A percentile compares a stretch with the other conserved stretches of the same genome.
phyloP scores from a whole-genome alignment of 2,329 filamentous ascomycete genomes.

The Lomentospora prolificans region DNA sequence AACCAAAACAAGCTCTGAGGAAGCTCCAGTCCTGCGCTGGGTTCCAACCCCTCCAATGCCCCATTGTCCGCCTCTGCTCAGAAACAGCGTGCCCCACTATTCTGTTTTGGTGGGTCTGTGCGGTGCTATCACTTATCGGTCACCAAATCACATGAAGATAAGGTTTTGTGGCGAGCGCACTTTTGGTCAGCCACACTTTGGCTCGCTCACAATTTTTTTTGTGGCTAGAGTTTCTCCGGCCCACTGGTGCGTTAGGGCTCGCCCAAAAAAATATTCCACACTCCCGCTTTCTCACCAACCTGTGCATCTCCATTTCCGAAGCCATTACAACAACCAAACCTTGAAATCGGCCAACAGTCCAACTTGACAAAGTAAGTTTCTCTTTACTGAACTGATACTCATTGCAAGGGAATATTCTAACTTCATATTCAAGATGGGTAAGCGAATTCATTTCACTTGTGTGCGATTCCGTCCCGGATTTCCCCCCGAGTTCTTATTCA shows the following conservation, averaged over 20 bases:
- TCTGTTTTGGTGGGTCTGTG: background rate
- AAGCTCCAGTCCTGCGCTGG: too few species aligned
- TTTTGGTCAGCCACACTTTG: too few species aligned
- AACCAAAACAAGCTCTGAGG: background rate
- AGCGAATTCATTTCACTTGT: conserved; percentile 26
- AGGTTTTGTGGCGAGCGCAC: background rate
- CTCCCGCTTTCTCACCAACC: conserved; percentile 6
- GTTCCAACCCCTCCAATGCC: background rate
- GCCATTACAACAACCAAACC: conserved; percentile 2
- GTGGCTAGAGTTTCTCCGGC: conserved; percentile 3
- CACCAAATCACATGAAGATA: background rate
- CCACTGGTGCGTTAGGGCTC: conserved; percentile 7
- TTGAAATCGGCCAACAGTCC: conserved; percentile 19
- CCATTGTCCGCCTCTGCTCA: too few species aligned
- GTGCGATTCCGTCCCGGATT: background rate
- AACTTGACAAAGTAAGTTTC: conserved; percentile 39
- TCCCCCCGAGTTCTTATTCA: background rate
- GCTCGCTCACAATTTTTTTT: too few species aligned
- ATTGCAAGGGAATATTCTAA: conserved; percentile 23
- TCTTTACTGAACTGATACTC: conserved; percentile 12
- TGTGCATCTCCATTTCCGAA: conserved; percentile 3
- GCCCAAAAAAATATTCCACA: conserved; percentile 8
- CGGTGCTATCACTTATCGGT: background rate
- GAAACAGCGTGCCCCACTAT: conserved; percentile 2
- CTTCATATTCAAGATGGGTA: conserved; percentile 47